These are phyloP conservation scores for Xylaria sp. DNA, from an alignment of 2,329 filamentous ascomycete species.

Conservation along the genomic window DNA sequence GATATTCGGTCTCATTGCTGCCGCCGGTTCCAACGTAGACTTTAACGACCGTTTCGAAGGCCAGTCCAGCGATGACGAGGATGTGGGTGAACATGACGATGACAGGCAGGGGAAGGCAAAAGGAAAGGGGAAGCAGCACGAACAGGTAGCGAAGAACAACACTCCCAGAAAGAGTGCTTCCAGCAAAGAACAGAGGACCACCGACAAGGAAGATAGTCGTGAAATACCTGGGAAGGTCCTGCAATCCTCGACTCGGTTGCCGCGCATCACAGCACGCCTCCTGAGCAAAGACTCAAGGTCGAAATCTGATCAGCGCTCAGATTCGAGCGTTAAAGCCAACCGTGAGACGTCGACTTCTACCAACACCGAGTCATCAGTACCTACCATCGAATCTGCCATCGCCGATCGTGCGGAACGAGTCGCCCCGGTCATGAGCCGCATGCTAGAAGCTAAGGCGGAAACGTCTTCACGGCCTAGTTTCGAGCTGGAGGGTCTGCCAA, in stretches of 20 bases:
- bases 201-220: constrained; percentile 56
- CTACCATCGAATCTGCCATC: constrained; percentile 39
- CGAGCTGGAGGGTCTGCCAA: constrained; percentile 56
- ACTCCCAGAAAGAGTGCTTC: constrained; percentile 41
- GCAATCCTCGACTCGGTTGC: constrained; percentile 67
- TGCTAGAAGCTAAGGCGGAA: constrained; percentile 73
- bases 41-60: constrained; percentile 82
- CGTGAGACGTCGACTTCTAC: constrained; percentile 27
- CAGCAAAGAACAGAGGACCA: constrained; percentile 45
- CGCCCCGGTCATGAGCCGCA: constrained; percentile 77
- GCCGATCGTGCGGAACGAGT: constrained; percentile 53
- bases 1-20: constrained; percentile 90
- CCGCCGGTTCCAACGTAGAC: constrained; percentile 81
- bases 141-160: constrained; percentile 42
- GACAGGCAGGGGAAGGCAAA: constrained; percentile 12
- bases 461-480: constrained; percentile 65
- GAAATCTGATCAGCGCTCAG: constrained; percentile 47
- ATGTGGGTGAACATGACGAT: constrained; percentile 42
- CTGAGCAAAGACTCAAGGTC: constrained; percentile 50
- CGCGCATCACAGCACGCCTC: constrained; percentile 49
- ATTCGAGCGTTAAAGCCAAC: constrained; percentile 38
- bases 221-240: constrained; percentile 69
- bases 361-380: constrained; percentile 25
- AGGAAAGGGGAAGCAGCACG: constrained; percentile 34
- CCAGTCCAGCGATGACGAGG: constrained; percentile 77